phyloP scores from a whole-genome alignment of 78 protist species.

The Pelomyxa schiedti region DNA sequence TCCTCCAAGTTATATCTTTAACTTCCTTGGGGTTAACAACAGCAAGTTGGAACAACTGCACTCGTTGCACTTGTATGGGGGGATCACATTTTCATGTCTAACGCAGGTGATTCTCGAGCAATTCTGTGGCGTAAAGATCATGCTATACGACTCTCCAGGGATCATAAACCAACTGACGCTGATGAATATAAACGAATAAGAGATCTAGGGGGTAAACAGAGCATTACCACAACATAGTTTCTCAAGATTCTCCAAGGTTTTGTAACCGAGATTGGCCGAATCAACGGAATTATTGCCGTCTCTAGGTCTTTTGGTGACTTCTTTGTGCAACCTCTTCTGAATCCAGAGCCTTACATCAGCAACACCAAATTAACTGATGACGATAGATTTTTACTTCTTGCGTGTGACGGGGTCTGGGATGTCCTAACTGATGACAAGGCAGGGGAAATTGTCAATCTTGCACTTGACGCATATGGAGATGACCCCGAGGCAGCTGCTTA shows the following conservation, averaged over 20 bases:
- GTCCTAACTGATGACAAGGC: slow-evolving; percentile 65
- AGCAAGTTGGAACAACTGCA: too few relatives aligned
- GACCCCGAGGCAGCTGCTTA: slow-evolving; percentile 2
- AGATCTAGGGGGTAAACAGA: slow-evolving; percentile 46
- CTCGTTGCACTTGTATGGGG: too few relatives aligned
- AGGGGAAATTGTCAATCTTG: slow-evolving; percentile 26
- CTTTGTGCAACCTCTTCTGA: slow-evolving; percentile 46
- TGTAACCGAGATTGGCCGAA: slow-evolving; percentile 33
- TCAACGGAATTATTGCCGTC: slow-evolving; percentile 63
- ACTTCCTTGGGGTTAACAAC: too few relatives aligned
- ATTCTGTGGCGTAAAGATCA: slow-evolving; percentile 37
- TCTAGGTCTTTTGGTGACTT: slow-evolving; percentile 69
- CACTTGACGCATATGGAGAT: background rate
- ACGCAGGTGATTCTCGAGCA: slow-evolving; percentile 75
- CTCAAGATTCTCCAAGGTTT: too few relatives aligned
- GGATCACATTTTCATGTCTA: too few relatives aligned
- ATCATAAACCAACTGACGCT: slow-evolving; percentile 67
- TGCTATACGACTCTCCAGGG: slow-evolving; percentile 49
- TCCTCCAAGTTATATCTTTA: too few relatives aligned
- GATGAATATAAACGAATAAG: slow-evolving; percentile 56
- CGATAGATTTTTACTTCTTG: slow-evolving; percentile 56
- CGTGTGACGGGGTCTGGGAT: slow-evolving; percentile 92
- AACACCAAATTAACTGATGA: background rate
- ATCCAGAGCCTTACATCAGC: slow-evolving; percentile 24
- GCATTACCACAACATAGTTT: too few relatives aligned